Conservation (phyloP, 441 rosid species). For the Euphorbia neoarborescens region DNA sequence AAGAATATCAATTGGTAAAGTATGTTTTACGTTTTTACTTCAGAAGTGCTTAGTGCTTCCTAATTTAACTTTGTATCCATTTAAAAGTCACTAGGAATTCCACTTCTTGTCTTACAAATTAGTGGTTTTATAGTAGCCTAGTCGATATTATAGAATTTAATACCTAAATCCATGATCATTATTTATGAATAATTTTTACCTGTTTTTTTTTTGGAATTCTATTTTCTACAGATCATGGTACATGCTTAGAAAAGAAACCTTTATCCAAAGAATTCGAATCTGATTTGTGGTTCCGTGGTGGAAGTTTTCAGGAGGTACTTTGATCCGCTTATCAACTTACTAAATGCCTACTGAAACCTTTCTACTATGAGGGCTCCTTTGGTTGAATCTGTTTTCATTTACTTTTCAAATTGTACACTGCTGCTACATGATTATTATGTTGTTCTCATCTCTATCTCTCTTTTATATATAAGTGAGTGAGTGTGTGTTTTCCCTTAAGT, state of each 20-base stretch:
- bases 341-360: slow-evolving; percentile 10
- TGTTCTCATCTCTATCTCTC: background rate
- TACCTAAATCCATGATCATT: slow-evolving; percentile 20
- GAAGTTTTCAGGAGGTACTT: slow-evolving; percentile 63
- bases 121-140: slow-evolving; percentile 3
- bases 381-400: background rate
- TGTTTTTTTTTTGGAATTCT: slow-evolving; percentile 20
- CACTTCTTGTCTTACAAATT: background rate
- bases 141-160: slow-evolving; percentile 1
- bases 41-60: background rate
- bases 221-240: slow-evolving; percentile 53
- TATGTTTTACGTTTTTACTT: background rate
- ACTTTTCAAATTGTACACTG: background rate
- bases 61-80: background rate
- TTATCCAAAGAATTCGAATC: slow-evolving; percentile 32
- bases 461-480: background rate
- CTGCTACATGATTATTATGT: background rate
- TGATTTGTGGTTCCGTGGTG: slow-evolving; percentile 58
- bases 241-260: slow-evolving; percentile 40
- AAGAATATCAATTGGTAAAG: background rate
- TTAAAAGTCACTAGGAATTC: background rate
- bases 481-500: background rate
- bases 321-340: slow-evolving; percentile 9
- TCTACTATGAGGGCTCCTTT: slow-evolving; percentile 5
- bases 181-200: slow-evolving; percentile 6